These are phyloP conservation scores for Malbranchea cinnamomea DNA, from an alignment of 2,329 filamentous ascomycete species.

Conservation along the genomic window DNA sequence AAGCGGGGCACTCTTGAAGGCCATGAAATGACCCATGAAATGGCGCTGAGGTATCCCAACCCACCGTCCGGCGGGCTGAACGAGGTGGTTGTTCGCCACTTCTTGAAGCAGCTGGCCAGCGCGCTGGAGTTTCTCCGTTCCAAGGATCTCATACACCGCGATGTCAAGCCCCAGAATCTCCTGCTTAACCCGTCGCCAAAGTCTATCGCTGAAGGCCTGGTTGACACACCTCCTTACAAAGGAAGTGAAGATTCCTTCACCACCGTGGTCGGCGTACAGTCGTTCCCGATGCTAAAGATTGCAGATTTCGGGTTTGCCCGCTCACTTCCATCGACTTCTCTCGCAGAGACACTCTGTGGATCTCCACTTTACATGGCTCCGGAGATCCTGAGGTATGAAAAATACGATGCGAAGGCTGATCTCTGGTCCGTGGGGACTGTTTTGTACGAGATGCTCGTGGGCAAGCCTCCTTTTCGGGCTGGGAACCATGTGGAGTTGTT, in stretches of 20 bases:
- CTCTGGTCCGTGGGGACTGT: slow-evolving; percentile 97
- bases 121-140: slow-evolving; percentile 77
- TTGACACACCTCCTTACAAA: slow-evolving; percentile 54
- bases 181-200: slow-evolving; percentile 69
- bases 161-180: slow-evolving; percentile 95
- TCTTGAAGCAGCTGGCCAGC: slow-evolving; percentile 85
- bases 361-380: slow-evolving; percentile 98
- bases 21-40: slow-evolving; percentile 70
- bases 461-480: slow-evolving; percentile 78
- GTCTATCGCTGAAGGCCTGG: slow-evolving; percentile 49
- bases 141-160: slow-evolving; percentile 82
- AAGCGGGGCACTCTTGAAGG: slow-evolving; percentile 68
- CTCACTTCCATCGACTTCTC: slow-evolving; percentile 73
- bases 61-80: slow-evolving; percentile 71
- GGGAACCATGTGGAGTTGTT: slow-evolving; percentile 89
- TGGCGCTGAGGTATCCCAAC: slow-evolving; percentile 87
- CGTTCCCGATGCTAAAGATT: slow-evolving; percentile 89
- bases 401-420: slow-evolving; percentile 93
- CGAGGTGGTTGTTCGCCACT: slow-evolving; percentile 92
- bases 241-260: slow-evolving; percentile 68
- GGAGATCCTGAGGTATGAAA: slow-evolving; percentile 91
- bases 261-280: slow-evolving; percentile 64
- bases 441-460: slow-evolving; percentile 85
- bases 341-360: slow-evolving; percentile 91
- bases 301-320: slow-evolving; percentile 98